Evolutionary conservation across 2,329 filamentous ascomycete genomes (phyloP).

Genomic region (Fusarium sp.): DNA sequence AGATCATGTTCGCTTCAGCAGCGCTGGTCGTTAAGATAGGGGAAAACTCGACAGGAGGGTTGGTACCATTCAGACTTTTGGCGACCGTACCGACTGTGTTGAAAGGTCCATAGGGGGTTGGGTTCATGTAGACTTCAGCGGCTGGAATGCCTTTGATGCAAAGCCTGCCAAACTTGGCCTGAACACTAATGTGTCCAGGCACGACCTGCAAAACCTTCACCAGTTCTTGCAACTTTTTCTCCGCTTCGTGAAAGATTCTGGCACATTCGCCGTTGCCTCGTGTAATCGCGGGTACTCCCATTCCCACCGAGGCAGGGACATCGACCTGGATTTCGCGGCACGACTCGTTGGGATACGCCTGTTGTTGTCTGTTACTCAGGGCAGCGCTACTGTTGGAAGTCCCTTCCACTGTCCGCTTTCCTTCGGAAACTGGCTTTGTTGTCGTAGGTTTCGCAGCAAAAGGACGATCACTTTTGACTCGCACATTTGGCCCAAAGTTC

Average conservation of each 20-base stretch:
- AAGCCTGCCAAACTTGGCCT: constrained; percentile 47
- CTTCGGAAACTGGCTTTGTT: not conserved
- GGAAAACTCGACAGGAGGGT: constrained; percentile 42
- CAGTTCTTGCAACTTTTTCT: constrained; percentile 24
- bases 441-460: not conserved
- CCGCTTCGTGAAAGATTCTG: constrained; percentile 21
- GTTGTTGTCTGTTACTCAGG: not conserved
- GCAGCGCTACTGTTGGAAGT: no score
- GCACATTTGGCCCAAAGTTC: constrained; percentile 23
- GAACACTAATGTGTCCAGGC: constrained; percentile 44
- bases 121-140: constrained; percentile 34
- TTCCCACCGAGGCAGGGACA: not conserved
- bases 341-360: not conserved
- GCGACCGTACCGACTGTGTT: constrained; percentile 23
- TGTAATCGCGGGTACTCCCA: not conserved
- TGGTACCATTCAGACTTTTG: constrained; percentile 11
- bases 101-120: constrained; percentile 23
- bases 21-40: constrained; percentile 46
- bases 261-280: not conserved
- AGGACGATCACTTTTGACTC: not conserved
- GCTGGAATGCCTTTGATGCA: constrained; percentile 41
- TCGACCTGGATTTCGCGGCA: not conserved
- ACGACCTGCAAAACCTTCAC: constrained; percentile 37
- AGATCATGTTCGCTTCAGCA: constrained; percentile 43
- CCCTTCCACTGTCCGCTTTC: not conserved